Base-by-base conservation (phyloP, 1,284 basidiomycete species). In the Phlebopus sp. region DNA sequence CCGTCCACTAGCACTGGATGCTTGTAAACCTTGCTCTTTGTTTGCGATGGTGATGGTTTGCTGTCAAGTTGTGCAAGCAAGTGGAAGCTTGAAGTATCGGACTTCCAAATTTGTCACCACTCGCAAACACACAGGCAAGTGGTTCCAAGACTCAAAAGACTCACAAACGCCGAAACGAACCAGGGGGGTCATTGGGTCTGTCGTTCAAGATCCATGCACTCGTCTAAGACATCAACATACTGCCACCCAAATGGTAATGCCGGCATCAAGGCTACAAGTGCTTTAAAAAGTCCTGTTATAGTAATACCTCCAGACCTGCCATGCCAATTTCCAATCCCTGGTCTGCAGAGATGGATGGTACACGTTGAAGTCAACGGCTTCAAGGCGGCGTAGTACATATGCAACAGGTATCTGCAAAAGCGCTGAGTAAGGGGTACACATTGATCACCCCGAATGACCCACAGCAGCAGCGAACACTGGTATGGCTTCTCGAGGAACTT, bases 321-420 rank as follows among this genome's bases (percentile, higher is more conserved):
- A 94, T 41, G 93, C 85, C 54, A 97, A 70, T 69, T 79, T 84
- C 90, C 94, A 97, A 63, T 92, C 87, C 62, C 82, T 79, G 55
- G 76, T 66, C 66, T 84, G 84, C 56, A 96, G 61, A 51, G 76
- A 73, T 6, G 82, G 76, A 52, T 86, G 71, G 68, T 93, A 97
- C 14, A 82, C 89, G 64, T 97, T 81, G 71, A 97, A 97, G 64
- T 90, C 81, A 48, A 75, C 78, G 42, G 76, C 75, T 64, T 96
- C 90, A 48, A 97, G 71, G 42, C 86, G 77, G 53, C 75, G 70
- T 37, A 97, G 75, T 68, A 86, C 92, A 37, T 78, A 78, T 52
- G 79, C 76, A 18, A 89, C 81, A 4, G 92, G 87, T 18, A 93
- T 77, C 88, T 93, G 44, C 50, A 37, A 44, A 31, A 44, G 42